Evolutionary conservation across 345 rosid species (phyloP).

Genomic region (Turnera subulata): DNA sequence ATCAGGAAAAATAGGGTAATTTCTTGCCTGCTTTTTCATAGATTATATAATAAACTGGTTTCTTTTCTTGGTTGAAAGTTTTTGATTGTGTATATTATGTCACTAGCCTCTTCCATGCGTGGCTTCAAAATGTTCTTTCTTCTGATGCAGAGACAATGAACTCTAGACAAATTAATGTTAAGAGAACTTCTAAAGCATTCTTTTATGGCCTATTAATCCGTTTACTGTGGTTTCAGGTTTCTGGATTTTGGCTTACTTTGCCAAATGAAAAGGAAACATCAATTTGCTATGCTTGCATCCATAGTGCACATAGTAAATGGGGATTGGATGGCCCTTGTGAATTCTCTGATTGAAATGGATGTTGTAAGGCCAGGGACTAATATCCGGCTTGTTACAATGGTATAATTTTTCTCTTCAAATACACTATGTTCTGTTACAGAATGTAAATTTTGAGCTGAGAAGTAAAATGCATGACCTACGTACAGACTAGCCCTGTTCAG

Average conservation of each 20-base stretch:
- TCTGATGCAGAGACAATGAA: background rate
- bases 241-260: constrained; percentile 94
- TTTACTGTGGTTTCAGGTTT: constrained; percentile 48
- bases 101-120: no score
- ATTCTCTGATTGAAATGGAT: constrained; percentile 84
- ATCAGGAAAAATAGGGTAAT: constrained; percentile 85
- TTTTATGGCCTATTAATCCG: background rate
- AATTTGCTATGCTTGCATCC: constrained; percentile 88
- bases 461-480: background rate
- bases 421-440: background rate
- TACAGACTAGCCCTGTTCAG: background rate
- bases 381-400: constrained; percentile 66
- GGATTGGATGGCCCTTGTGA: constrained; percentile 80
- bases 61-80: constrained; percentile 12
- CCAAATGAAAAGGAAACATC: constrained; percentile 90
- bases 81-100: background rate
- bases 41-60: constrained; percentile 11
- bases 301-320: constrained; percentile 92
- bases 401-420: constrained; percentile 29
- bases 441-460: constrained; percentile 7
- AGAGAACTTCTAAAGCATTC: background rate
- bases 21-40: constrained; percentile 10
- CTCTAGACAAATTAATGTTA: background rate
- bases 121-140: no score
- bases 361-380: constrained; percentile 77